Conservation (phyloP, 1,139 yeast genomes). For the Nakaseomyces bracarensis region DNA sequence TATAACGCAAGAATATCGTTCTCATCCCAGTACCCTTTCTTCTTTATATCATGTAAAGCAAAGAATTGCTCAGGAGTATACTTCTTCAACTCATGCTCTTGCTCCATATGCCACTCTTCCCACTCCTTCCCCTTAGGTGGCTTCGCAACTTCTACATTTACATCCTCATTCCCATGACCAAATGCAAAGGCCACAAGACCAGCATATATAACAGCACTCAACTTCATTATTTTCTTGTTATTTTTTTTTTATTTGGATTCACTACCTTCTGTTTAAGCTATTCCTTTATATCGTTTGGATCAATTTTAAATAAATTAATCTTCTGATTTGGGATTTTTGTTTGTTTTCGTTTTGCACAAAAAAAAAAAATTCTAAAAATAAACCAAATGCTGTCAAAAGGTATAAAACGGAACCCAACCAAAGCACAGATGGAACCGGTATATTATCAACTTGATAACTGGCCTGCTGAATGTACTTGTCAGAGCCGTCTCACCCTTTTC, state of each 20-base stretch:
- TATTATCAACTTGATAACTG: too few species aligned
- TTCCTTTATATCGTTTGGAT: too few species aligned
- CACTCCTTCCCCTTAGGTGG: constrained; percentile 50
- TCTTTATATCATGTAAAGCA: constrained; percentile 62
- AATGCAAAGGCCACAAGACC: neutral
- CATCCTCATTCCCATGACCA: constrained; percentile 9
- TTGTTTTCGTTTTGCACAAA: neutral
- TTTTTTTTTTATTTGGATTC: neutral
- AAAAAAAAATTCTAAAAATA: too few species aligned
- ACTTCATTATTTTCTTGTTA: neutral
- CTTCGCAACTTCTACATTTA: constrained; percentile 29
- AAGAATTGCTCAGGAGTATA: constrained; percentile 77
- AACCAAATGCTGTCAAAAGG: too few species aligned
- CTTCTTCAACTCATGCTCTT: constrained; percentile 70
- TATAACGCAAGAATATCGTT: constrained; percentile 70
- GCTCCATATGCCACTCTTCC: constrained; percentile 86
- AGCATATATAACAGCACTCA: constrained; percentile 1
- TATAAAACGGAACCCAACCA: too few species aligned
- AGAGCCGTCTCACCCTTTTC: too few species aligned
- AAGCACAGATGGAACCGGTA: too few species aligned
- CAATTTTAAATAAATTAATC: too few species aligned
- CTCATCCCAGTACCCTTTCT: constrained; percentile 45
- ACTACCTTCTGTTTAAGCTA: too few species aligned
- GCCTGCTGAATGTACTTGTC: too few species aligned
- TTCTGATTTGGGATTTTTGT: too few species aligned